A percentile compares a stretch with the other conserved stretches of the same genome.
phyloP scores from a whole-genome alignment of 2,329 filamentous ascomycete genomes.

The Colletotrichum ledebouriae region DNA sequence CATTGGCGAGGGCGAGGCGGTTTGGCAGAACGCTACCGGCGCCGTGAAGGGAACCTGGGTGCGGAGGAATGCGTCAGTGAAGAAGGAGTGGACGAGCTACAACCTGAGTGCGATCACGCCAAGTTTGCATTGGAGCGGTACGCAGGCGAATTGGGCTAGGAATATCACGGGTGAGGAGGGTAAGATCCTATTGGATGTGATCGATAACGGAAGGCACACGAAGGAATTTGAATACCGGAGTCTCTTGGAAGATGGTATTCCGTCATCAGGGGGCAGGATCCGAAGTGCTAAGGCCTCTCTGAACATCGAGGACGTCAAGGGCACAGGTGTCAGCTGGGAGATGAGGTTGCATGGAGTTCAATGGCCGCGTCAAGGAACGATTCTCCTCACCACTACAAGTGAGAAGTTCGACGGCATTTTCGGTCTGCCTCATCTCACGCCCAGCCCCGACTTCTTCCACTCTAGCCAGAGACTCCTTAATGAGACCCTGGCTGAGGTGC shows the following conservation, averaged over 20 bases:
- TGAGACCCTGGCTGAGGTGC: slow-evolving; percentile 75
- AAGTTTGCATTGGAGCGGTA: slow-evolving; percentile 73
- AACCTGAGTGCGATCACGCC: slow-evolving; percentile 77
- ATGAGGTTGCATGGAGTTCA: slow-evolving; percentile 87
- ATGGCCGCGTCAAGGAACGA: slow-evolving; percentile 82
- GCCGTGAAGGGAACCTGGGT: slow-evolving; percentile 83
- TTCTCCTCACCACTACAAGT: slow-evolving; percentile 89
- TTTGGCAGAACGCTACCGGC: slow-evolving; percentile 86
- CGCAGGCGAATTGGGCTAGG: slow-evolving; percentile 74
- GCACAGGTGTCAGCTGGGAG: slow-evolving; percentile 81
- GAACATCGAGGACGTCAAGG: slow-evolving; percentile 78
- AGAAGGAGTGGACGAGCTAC: slow-evolving; percentile 62
- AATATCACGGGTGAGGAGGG: slow-evolving; percentile 84
- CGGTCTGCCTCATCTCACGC: slow-evolving; percentile 84
- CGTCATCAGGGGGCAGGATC: slow-evolving; percentile 65
- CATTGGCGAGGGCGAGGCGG: slow-evolving; percentile 54
- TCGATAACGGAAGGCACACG: slow-evolving; percentile 64
- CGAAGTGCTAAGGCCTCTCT: slow-evolving; percentile 79
- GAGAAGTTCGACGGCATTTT: slow-evolving; percentile 96
- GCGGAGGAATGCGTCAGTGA: slow-evolving; percentile 64
- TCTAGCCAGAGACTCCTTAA: slow-evolving; percentile 77
- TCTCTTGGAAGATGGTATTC: slow-evolving; percentile 49
- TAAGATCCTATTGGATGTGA: slow-evolving; percentile 73
- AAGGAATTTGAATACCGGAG: slow-evolving; percentile 60
- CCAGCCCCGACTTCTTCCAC: slow-evolving; percentile 68